Percentiles rank a stretch among this genome's conserved stretches.
These are phyloP conservation scores for Xylariaceae sp. DNA, from an alignment of 2,329 filamentous ascomycete genomes.

Conservation along the genomic window DNA sequence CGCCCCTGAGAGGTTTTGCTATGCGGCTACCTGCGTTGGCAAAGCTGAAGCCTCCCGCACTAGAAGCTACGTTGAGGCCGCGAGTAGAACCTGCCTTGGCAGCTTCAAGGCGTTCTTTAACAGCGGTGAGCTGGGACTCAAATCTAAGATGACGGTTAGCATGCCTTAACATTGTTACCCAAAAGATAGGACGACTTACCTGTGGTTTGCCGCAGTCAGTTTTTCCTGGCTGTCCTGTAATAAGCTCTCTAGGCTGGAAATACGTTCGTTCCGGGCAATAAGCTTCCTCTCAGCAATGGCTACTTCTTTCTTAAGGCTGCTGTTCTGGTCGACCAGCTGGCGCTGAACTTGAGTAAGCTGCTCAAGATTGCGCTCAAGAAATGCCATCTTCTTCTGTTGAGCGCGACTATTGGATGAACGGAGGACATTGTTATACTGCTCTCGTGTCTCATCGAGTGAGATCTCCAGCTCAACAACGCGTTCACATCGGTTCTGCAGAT, in stretches of 20 bases:
- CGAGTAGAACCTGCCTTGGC: conserved; percentile 90
- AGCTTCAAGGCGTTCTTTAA: conserved; percentile 95
- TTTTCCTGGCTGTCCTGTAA: conserved; percentile 98
- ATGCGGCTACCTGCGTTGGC: conserved; percentile 60
- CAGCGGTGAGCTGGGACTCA: conserved; percentile 91
- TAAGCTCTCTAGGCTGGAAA: conserved; percentile 86
- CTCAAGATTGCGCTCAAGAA: conserved; percentile 95
- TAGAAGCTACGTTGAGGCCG: conserved; percentile 64
- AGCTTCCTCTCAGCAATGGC: conserved; percentile 97
- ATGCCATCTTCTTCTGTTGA: conserved; percentile 99
- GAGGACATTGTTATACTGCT: conserved; percentile 98
- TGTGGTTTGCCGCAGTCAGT: conserved; percentile 92
- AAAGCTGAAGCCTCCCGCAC: conserved; percentile 68
- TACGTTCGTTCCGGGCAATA: conserved; percentile 93
- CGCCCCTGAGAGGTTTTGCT: conserved; percentile 64
- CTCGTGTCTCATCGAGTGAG: conserved; percentile 90
- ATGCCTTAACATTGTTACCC: conserved; percentile 7
- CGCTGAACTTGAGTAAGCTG: conserved; percentile 96
- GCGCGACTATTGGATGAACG: conserved; percentile 95
- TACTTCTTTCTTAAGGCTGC: conserved; percentile 96
- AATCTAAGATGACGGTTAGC: conserved; percentile 60
- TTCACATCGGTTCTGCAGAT: conserved; percentile 96
- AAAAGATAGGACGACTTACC: conserved; percentile 56
- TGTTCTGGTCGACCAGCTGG: conserved; percentile 97
- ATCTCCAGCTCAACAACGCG: conserved; percentile 98